Conservation (phyloP, 1,284 basidiomycete species). For the Lentinus polychrous region DNA sequence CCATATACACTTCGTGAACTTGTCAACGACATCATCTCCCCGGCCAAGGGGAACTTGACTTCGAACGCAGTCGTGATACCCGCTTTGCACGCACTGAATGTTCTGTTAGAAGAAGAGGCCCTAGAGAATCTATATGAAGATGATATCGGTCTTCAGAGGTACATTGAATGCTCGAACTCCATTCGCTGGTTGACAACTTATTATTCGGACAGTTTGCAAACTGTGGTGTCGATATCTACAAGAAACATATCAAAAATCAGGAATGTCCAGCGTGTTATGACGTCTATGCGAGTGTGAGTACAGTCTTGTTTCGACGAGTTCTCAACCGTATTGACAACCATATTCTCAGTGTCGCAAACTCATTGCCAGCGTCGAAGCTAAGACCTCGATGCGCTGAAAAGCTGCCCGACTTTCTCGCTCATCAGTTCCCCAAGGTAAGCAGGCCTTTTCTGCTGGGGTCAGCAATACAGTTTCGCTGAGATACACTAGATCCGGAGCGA, state of each 20-base stretch:
- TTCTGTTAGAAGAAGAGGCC: slow-evolving; percentile 62
- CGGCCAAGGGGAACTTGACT: slow-evolving; percentile 45
- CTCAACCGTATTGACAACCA: background rate
- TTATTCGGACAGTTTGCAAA: slow-evolving; percentile 27
- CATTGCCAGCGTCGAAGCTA: slow-evolving; percentile 47
- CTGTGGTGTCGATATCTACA: slow-evolving; percentile 46
- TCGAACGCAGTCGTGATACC: slow-evolving; percentile 75
- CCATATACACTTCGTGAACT: slow-evolving; percentile 43
- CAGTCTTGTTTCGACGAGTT: slow-evolving; percentile 9
- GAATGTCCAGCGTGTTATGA: slow-evolving; percentile 69
- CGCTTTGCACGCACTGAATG: slow-evolving; percentile 66
- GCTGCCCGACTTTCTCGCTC: slow-evolving; percentile 59
- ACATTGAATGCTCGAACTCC: slow-evolving; percentile 17
- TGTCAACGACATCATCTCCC: slow-evolving; percentile 45
- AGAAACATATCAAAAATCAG: slow-evolving; percentile 64
- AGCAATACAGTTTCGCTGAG: background rate
- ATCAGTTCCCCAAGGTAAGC: slow-evolving; percentile 73
- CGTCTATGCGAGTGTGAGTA: slow-evolving; percentile 76
- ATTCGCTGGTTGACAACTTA: background rate
- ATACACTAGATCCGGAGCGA: slow-evolving; percentile 60
- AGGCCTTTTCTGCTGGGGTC: slow-evolving; percentile 2
- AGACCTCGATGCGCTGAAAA: slow-evolving; percentile 38
- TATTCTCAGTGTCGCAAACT: slow-evolving; percentile 48
- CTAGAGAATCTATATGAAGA: slow-evolving; percentile 40
- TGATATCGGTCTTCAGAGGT: slow-evolving; percentile 44